These are phyloP conservation scores for Phialophora macrospora DNA, from an alignment of 2,329 filamentous ascomycete genomes.

Conservation along the genomic window DNA sequence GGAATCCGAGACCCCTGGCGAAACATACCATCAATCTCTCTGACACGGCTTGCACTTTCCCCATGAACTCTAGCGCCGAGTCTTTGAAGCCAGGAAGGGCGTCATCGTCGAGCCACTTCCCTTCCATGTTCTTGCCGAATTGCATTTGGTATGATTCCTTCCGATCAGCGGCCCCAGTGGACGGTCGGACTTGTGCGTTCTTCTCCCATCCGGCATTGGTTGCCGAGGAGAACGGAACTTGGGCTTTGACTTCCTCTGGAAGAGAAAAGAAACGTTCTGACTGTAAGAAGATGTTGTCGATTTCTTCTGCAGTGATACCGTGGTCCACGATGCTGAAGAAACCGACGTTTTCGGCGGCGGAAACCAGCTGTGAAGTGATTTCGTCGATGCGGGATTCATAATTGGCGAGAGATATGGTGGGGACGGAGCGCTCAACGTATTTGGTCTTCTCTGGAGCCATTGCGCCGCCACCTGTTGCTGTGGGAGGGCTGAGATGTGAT, in stretches of 20 bases:
- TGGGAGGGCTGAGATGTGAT: not conserved
- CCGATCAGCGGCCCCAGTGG: conserved; percentile 62
- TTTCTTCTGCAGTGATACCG: conserved; percentile 55
- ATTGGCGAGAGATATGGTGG: conserved; percentile 60
- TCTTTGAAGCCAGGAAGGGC: conserved; percentile 57
- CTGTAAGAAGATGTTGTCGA: conserved; percentile 58
- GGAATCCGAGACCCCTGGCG: conserved; percentile 62
- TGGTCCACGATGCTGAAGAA: conserved; percentile 65
- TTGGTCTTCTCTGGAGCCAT: conserved; percentile 28
- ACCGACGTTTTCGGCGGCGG: conserved; percentile 63
- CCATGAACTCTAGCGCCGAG: conserved; percentile 59
- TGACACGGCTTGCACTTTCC: conserved; percentile 57
- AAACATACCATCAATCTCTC: conserved; percentile 65
- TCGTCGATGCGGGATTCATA: conserved; percentile 59
- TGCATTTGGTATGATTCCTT: conserved; percentile 69
- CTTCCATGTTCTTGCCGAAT: conserved; percentile 61
- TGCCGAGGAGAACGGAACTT: conserved; percentile 58
- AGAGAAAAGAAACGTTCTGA: conserved; percentile 62
- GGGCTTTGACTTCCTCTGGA: conserved; percentile 57
- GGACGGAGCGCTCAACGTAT: conserved; percentile 50
- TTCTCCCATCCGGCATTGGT: conserved; percentile 68
- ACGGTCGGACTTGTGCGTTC: conserved; percentile 62
- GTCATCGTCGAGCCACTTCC: conserved; percentile 58
- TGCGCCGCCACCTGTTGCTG: not conserved
- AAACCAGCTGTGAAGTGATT: conserved; percentile 58